Evolutionary conservation across 345 rosid genomes (phyloP).

Genomic region (Camelina neglecta): DNA sequence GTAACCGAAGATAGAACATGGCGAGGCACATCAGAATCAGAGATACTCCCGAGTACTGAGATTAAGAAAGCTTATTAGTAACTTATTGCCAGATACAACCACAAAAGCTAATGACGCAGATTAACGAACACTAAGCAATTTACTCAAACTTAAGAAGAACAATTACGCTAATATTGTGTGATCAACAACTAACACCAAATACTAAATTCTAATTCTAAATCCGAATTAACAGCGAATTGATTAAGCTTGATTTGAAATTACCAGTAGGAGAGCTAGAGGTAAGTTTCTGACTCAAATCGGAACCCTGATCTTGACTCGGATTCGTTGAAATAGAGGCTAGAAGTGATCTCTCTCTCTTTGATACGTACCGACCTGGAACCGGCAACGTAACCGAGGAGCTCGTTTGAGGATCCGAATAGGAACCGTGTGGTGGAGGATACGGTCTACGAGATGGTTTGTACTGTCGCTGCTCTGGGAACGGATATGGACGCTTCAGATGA

Average conservation of each 20-base stretch:
- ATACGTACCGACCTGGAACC: slow-evolving; percentile 69
- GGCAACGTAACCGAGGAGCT: slow-evolving; percentile 60
- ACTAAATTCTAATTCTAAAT: slow-evolving; percentile 9
- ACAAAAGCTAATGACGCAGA: not conserved
- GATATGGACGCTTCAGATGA: slow-evolving; percentile 40
- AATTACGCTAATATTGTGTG: not conserved
- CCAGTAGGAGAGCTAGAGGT: slow-evolving; percentile 47
- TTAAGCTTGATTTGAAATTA: slow-evolving; percentile 18
- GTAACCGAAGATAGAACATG: slow-evolving; percentile 53
- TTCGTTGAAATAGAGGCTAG: slow-evolving; percentile 27
- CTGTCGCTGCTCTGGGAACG: slow-evolving; percentile 28
- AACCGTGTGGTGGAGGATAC: slow-evolving; percentile 16
- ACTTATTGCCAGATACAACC: not conserved
- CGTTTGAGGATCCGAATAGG: slow-evolving; percentile 18
- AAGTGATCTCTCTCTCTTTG: slow-evolving; percentile 70
- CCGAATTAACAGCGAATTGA: not conserved
- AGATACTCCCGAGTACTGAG: slow-evolving; percentile 68
- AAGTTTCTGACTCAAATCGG: slow-evolving; percentile 26
- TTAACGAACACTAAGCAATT: not conserved
- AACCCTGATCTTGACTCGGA: slow-evolving; percentile 15
- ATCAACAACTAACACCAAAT: slow-evolving; percentile 13
- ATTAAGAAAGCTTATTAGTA: slow-evolving; percentile 26
- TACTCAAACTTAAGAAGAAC: not conserved
- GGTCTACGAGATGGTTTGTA: slow-evolving; percentile 13
- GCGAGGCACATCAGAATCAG: slow-evolving; percentile 51